phyloP scores from a whole-genome alignment of 306 rosid species.

The Hippophae tibetana region DNA sequence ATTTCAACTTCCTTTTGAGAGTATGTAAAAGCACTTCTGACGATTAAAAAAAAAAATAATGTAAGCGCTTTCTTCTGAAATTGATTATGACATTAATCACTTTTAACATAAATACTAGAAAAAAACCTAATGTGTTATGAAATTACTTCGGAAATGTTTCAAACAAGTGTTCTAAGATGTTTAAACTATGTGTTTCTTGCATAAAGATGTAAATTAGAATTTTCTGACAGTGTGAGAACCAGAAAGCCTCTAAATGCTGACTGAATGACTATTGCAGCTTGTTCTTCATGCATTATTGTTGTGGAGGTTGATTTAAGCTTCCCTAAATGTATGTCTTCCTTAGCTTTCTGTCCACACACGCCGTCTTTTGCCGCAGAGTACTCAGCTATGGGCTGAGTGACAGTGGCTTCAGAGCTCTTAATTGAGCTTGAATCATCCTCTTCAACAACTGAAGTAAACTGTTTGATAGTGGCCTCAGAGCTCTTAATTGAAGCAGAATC shows the following conservation, averaged over 20 bases:
- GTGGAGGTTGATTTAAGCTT: constrained; percentile 13
- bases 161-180: not conserved
- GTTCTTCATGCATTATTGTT: constrained; percentile 38
- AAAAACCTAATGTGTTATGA: not conserved
- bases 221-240: constrained; percentile 33
- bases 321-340: constrained; percentile 28
- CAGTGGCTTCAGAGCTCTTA: constrained; percentile 52
- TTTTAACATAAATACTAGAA: too few species aligned
- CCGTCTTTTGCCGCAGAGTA: constrained; percentile 23
- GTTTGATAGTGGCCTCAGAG: constrained; percentile 33
- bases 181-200: not conserved
- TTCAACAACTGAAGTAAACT: constrained; percentile 50
- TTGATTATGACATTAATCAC: too few species aligned
- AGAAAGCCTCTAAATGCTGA: constrained; percentile 57
- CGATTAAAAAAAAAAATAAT: too few species aligned
- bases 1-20: too few species aligned
- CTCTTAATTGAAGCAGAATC: constrained; percentile 64
- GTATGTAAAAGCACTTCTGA: too few species aligned
- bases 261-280: constrained; percentile 67
- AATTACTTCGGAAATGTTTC: not conserved
- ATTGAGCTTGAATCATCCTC: constrained; percentile 59
- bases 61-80: too few species aligned
- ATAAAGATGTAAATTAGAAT: constrained; percentile 13
- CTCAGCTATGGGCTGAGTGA: constrained; percentile 38
- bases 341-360: constrained; percentile 31